Evolutionary conservation across 331 rosid genomes (phyloP).

Genomic region (Pyracantha coccinea): DNA sequence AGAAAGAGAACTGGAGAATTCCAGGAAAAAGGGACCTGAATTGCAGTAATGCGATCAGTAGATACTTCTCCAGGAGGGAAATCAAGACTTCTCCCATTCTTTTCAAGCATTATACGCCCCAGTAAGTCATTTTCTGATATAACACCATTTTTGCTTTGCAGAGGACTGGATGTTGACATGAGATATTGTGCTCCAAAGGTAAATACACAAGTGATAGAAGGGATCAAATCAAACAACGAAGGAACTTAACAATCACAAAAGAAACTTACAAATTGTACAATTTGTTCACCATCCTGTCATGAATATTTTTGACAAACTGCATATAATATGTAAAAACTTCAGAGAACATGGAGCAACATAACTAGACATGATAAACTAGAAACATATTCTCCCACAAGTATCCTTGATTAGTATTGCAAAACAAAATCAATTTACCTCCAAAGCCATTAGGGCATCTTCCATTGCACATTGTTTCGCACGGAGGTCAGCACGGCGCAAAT

Average conservation of each 20-base stretch:
- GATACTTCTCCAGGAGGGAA: constrained; percentile 75
- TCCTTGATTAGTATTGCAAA: constrained; percentile 2
- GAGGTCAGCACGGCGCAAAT: constrained; percentile 80
- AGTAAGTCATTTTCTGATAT: constrained; percentile 33
- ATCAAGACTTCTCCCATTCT: constrained; percentile 54
- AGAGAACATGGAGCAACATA: background rate
- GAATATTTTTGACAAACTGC: constrained; percentile 78
- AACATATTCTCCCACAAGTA: background rate
- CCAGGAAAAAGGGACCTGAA: constrained; percentile 52
- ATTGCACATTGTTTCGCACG: constrained; percentile 91
- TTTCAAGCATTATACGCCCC: constrained; percentile 57
- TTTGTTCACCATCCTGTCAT: constrained; percentile 72
- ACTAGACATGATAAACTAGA: background rate
- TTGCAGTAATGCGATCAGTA: constrained; percentile 51
- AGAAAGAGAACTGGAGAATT: background rate
- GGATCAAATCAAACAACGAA: background rate
- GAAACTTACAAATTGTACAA: constrained; percentile 68
- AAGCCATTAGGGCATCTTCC: constrained; percentile 93
- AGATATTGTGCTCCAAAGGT: constrained; percentile 15
- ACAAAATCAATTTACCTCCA: constrained; percentile 52
- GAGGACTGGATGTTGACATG: constrained; percentile 48
- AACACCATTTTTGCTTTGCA: constrained; percentile 30
- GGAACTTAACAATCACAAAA: background rate
- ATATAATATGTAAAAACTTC: constrained; percentile 9
- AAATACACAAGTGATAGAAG: background rate